phyloP scores from a whole-genome alignment of 2,329 filamentous ascomycete genomes.

The Raffaelea arxii region DNA sequence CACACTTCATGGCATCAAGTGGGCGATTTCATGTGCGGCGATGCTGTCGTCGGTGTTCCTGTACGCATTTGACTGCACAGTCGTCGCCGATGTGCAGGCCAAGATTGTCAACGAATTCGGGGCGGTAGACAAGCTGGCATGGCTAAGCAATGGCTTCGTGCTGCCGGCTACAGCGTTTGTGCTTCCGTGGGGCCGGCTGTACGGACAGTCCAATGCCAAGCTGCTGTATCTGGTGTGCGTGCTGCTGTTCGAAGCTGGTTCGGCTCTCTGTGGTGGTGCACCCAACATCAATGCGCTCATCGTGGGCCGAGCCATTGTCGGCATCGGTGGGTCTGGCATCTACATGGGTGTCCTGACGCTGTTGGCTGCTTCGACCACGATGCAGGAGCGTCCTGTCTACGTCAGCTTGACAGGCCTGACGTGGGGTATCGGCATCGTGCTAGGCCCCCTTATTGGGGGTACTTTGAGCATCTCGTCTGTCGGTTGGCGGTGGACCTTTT shows the following conservation, averaged over 20 bases:
- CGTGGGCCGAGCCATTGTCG: slow-evolving; percentile 29
- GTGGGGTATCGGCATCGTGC: slow-evolving; percentile 9
- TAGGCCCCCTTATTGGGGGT: slow-evolving; percentile 26
- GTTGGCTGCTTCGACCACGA: slow-evolving; percentile 1
- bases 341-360: slow-evolving; percentile 18
- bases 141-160: slow-evolving; percentile 27
- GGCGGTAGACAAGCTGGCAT: slow-evolving; percentile 26
- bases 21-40: not conserved
- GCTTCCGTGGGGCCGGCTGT: slow-evolving; percentile 24
- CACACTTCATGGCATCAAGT: slow-evolving; percentile 1
- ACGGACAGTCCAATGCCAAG: slow-evolving; percentile 32
- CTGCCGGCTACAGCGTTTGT: slow-evolving; percentile 26
- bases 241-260: slow-evolving; percentile 13
- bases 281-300: slow-evolving; percentile 32
- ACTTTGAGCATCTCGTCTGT: slow-evolving; percentile 25
- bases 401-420: slow-evolving; percentile 11
- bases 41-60: slow-evolving; percentile 3
- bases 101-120: slow-evolving; percentile 24
- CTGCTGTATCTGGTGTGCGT: slow-evolving; percentile 19
- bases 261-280: slow-evolving; percentile 27
- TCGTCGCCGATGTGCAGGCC: slow-evolving; percentile 31
- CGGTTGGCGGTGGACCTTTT: slow-evolving; percentile 27
- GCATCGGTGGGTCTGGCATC: slow-evolving; percentile 28
- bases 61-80: slow-evolving; percentile 1
- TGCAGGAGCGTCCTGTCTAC: slow-evolving; percentile 3